Percentiles rank a stretch among this genome's conserved stretches.
These are phyloP conservation scores for Nakazawaea ishiwadae DNA, from an alignment of 805 yeast species.

Conservation along the genomic window DNA sequence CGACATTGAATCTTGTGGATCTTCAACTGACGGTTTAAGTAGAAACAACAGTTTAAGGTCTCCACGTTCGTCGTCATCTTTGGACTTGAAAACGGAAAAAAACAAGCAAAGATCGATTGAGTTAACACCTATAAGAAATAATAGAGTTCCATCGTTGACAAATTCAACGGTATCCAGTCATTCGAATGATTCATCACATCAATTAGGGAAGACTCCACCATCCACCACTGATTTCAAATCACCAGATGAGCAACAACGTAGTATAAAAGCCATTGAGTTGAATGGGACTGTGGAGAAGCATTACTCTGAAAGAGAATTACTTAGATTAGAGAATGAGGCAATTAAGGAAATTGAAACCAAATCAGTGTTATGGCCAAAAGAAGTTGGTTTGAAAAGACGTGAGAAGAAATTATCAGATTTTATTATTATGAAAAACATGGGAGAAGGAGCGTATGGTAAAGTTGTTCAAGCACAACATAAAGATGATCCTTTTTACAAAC, in stretches of 20 bases:
- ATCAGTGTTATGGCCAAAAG: conserved; percentile 46
- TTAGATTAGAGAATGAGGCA: conserved; percentile 40
- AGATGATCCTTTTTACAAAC: conserved; percentile 55
- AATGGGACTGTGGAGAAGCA: conserved; percentile 3
- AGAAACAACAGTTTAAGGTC: conserved; percentile 12
- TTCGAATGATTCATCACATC: conserved; percentile 8
- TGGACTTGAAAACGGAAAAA: conserved; percentile 2
- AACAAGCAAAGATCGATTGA: neutral
- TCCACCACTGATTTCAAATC: conserved; percentile 10
- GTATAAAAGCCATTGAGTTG: conserved; percentile 5
- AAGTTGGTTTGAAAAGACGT: conserved; percentile 65
- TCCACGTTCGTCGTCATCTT: conserved; percentile 7
- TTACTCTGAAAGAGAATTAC: conserved; percentile 24
- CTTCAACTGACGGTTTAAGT: conserved; percentile 21
- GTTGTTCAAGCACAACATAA: conserved; percentile 76
- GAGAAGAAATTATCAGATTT: conserved; percentile 72
- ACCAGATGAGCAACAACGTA: neutral
- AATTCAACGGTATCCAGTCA: conserved; percentile 7
- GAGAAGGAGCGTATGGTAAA: conserved; percentile 96
- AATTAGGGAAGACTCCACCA: conserved; percentile 4
- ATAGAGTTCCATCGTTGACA: conserved; percentile 8
- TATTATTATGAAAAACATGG: conserved; percentile 68
- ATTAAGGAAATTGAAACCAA: conserved; percentile 30
- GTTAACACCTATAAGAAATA: neutral
- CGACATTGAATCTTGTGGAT: conserved; percentile 26